These are phyloP conservation scores for Globisporangium spiculum DNA, from an alignment of 352 stramenopile genomes.

Conservation along the genomic window DNA sequence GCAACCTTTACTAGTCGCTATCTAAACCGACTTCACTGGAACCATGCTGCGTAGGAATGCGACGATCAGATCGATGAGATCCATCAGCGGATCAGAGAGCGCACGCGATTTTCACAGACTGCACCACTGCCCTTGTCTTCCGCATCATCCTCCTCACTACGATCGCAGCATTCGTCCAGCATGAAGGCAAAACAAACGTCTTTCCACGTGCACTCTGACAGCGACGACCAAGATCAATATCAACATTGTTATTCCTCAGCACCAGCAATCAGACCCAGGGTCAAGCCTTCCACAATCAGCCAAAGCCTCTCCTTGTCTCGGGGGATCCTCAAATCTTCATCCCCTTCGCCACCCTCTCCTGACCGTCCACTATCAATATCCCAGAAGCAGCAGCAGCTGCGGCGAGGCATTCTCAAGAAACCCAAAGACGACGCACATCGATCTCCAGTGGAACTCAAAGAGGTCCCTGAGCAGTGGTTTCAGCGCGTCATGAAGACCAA, in stretches of 20 bases:
- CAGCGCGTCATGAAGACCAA: slow-evolving; percentile 42
- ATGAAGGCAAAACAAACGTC: background rate
- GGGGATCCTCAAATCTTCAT: background rate
- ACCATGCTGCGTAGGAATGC: background rate
- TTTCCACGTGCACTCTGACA: background rate
- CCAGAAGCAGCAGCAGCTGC: background rate
- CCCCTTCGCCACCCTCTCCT: background rate
- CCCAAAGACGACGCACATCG: background rate
- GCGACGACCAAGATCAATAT: background rate
- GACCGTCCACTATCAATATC: background rate
- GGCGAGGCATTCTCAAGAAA: slow-evolving; percentile 1
- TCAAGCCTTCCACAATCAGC: background rate
- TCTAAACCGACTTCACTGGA: too few species aligned
- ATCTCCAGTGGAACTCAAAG: slow-evolving; percentile 1
- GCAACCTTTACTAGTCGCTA: too few species aligned
- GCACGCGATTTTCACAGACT: background rate
- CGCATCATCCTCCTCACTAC: background rate
- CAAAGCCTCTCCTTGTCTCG: background rate
- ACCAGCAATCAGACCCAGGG: background rate
- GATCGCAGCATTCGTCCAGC: background rate
- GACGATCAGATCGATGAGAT: slow-evolving; percentile 8
- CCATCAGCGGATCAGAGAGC: background rate
- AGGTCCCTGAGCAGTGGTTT: slow-evolving; percentile 51
- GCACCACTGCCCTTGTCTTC: background rate
- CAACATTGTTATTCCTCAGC: background rate